These are phyloP conservation scores for Zasmidium citrigriseum DNA, from an alignment of 2,329 filamentous ascomycete genomes.

Conservation along the genomic window DNA sequence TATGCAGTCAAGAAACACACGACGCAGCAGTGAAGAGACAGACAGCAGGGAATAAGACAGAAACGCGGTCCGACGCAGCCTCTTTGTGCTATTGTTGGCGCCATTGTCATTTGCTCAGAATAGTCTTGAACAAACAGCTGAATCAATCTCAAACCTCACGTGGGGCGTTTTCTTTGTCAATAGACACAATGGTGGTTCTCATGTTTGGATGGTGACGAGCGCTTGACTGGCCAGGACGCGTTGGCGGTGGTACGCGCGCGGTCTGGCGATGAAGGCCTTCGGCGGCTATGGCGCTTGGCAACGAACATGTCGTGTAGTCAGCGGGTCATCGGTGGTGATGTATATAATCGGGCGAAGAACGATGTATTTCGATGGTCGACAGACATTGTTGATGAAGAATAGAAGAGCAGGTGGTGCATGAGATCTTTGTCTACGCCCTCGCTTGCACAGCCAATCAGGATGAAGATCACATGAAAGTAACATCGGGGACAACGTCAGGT, in stretches of 20 bases:
- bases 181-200: neutral
- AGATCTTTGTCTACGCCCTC: too few species aligned
- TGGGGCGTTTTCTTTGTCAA: neutral
- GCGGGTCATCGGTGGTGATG: too few species aligned
- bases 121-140: neutral
- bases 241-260: neutral
- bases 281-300: neutral
- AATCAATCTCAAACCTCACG: neutral
- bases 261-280: neutral
- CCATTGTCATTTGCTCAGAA: neutral
- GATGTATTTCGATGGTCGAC: too few species aligned
- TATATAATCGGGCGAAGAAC: too few species aligned
- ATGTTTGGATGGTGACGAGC: neutral
- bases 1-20: neutral
- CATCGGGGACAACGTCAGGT: too few species aligned
- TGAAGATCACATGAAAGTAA: too few species aligned
- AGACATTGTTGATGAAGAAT: too few species aligned
- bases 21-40: neutral
- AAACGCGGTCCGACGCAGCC: neutral
- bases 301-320: neutral
- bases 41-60: neutral
- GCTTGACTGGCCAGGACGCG: neutral
- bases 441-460: too few species aligned
- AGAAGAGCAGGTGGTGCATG: too few species aligned
- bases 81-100: neutral